Evolutionary conservation across 805 yeast species (phyloP), one percentile per base, ranked within the genome.

Genomic region (Spathaspora passalidarum): DNA sequence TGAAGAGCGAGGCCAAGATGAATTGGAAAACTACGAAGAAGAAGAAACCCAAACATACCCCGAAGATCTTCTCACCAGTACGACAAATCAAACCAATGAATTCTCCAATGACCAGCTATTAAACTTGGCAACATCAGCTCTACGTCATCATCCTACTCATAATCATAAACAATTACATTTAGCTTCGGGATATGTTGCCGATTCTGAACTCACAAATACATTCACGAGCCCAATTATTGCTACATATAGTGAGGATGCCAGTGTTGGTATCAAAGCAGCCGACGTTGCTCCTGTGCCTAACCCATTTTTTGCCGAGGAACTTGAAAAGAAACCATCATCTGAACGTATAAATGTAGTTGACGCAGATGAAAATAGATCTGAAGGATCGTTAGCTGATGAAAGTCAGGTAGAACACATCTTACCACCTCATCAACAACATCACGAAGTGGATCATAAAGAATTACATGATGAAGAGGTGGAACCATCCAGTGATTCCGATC

Each of bases 121-220:
- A 19, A 26, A 44, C 16, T 40, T 55, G 18, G 61, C 61, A 3
- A 49, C 44, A 25, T 42, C 58, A 16, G 61, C 50, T 14, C 44
- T 56, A 18, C 42, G 42, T n/a, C 36, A 40, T 18, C 32, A 26
- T 20, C 45, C 35, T 13, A 35, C 32, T 11, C 38, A 21, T 19
- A 32, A 22, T 4, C 42, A 35, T 17, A 40, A 37, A 41, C 38
- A 14, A 41, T 8, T 51, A 52, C 35, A 42, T 50, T 9, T 59
- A 61, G 63, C 62, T 56, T 44, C 64, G 51, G 49, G 68, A 58
- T 42, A 65, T 57, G 52, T 38, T 21, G 53, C 56, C 10, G 62
- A 57, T 32, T 32, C 45, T n/a, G 61, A 56, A 41, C 38, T 50
- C 16, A 52, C 55, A 4, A 57, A 50, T 14, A 48, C 46, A 38